A percentile compares a stretch with the other conserved stretches of the same genome.
Conservation (phyloP, 2,329 filamentous ascomycete species). For the Coleophoma cylindrospora region DNA sequence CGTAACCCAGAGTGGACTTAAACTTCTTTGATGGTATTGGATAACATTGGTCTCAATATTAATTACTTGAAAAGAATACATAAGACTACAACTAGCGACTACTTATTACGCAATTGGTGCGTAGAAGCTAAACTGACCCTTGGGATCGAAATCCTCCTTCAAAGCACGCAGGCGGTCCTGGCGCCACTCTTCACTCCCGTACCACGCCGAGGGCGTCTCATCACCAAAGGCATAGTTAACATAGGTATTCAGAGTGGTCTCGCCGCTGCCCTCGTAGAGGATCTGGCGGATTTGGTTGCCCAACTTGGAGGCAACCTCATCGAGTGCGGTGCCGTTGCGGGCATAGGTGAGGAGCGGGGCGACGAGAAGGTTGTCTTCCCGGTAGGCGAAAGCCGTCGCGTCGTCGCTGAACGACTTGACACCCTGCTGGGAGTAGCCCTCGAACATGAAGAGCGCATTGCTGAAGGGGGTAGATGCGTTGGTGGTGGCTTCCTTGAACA, state of each 20-base stretch:
- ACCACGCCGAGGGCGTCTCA: constrained; percentile 35
- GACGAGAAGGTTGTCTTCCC: constrained; percentile 37
- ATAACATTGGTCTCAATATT: no score
- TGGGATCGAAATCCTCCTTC: constrained; percentile 45
- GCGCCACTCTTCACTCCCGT: constrained; percentile 45
- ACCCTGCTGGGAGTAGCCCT: constrained; percentile 44
- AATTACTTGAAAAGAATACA: no score
- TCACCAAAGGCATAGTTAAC: constrained; percentile 48
- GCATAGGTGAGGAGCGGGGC: constrained; percentile 33
- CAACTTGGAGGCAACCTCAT: constrained; percentile 27
- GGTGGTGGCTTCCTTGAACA: constrained; percentile 23
- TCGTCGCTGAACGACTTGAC: constrained; percentile 31
- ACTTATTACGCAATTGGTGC: constrained; percentile 27
- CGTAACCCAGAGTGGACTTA: no score
- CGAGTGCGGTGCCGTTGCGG: constrained; percentile 25
- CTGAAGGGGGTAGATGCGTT: constrained; percentile 24
- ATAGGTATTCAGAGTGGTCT: constrained; percentile 32
- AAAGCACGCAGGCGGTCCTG: constrained; percentile 36
- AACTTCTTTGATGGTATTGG: no score
- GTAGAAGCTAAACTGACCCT: constrained; percentile 38
- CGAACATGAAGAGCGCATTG: constrained; percentile 48
- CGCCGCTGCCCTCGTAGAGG: constrained; percentile 29
- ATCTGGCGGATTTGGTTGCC: constrained; percentile 34
- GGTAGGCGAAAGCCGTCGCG: constrained; percentile 40
- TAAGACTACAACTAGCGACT: no score